phyloP scores from a whole-genome alignment of 768 basidiomycete species.

The Hygrophorus pudorinus region DNA sequence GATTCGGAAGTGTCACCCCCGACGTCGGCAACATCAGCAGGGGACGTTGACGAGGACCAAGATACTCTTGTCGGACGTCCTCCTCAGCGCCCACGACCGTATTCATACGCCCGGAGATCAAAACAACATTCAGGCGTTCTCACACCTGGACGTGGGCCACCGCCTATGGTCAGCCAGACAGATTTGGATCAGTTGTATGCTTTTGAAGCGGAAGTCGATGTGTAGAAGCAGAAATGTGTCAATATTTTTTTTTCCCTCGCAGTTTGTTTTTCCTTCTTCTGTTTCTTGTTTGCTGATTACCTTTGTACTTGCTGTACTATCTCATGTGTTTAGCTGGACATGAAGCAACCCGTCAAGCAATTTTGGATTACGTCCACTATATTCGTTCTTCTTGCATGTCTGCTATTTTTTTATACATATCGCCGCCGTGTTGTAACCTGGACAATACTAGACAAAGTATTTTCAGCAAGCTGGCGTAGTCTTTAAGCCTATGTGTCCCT shows the following conservation, averaged over 20 bases:
- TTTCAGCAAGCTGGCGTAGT: too few relatives aligned
- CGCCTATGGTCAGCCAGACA: background rate
- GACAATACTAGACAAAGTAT: too few relatives aligned
- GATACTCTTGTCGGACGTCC: background rate
- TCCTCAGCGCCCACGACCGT: background rate
- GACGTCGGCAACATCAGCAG: background rate
- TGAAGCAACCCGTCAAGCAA: too few relatives aligned
- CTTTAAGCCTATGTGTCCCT: too few relatives aligned
- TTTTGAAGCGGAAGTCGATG: constrained; percentile 2
- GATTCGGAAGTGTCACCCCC: background rate
- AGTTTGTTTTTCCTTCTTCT: background rate
- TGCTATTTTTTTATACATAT: too few relatives aligned
- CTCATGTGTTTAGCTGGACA: background rate
- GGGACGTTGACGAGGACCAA: background rate
- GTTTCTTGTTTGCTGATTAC: background rate
- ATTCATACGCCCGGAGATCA: background rate
- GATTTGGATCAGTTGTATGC: constrained; percentile 5
- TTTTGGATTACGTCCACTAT: too few relatives aligned
- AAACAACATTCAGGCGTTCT: background rate
- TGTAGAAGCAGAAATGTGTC: background rate
- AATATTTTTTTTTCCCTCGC: background rate
- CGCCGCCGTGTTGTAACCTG: too few relatives aligned
- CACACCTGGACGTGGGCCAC: background rate
- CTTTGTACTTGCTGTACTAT: background rate
- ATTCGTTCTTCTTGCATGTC: too few relatives aligned